phyloP scores from a whole-genome alignment of 108 stramenopile species.

The Cyclotella distinguenda region DNA sequence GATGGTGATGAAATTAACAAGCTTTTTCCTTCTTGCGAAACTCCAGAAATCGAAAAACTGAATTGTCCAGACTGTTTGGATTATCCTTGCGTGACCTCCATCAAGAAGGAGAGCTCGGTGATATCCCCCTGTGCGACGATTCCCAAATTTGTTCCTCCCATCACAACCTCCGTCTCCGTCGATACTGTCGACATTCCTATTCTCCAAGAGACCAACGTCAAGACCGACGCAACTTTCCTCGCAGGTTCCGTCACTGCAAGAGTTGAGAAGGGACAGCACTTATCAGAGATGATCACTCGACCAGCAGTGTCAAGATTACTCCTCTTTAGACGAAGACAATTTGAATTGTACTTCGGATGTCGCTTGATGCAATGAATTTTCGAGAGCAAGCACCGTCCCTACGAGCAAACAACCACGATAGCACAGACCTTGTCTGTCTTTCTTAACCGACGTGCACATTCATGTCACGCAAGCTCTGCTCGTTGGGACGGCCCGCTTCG shows the following conservation, averaged over 20 bases:
- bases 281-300: slow-evolving; percentile 86
- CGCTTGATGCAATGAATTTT: slow-evolving; percentile 33
- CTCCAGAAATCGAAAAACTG: too few relatives aligned
- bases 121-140: neutral
- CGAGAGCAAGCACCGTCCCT: neutral
- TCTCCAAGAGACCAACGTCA: slow-evolving; percentile 7
- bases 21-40: neutral
- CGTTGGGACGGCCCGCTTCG: too few relatives aligned
- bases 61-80: too few relatives aligned
- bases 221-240: slow-evolving; percentile 1
- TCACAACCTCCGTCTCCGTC: neutral
- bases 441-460: slow-evolving; percentile 12
- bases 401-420: neutral
- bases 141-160: slow-evolving; percentile 11
- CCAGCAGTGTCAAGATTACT: slow-evolving; percentile 84
- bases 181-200: slow-evolving; percentile 19
- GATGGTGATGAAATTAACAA: neutral
- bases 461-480: slow-evolving; percentile 5
- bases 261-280: slow-evolving; percentile 61
- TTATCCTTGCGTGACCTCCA: too few relatives aligned
- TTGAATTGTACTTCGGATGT: slow-evolving; percentile 13
- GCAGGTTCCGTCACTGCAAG: slow-evolving; percentile 19
- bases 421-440: slow-evolving; percentile 23
- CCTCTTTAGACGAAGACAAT: slow-evolving; percentile 29
- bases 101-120: too few relatives aligned